A percentile compares a stretch with the other conserved stretches of the same genome.
Evolutionary conservation across 2,329 filamentous ascomycete species (phyloP).

Genomic region (Chalara sp.): DNA sequence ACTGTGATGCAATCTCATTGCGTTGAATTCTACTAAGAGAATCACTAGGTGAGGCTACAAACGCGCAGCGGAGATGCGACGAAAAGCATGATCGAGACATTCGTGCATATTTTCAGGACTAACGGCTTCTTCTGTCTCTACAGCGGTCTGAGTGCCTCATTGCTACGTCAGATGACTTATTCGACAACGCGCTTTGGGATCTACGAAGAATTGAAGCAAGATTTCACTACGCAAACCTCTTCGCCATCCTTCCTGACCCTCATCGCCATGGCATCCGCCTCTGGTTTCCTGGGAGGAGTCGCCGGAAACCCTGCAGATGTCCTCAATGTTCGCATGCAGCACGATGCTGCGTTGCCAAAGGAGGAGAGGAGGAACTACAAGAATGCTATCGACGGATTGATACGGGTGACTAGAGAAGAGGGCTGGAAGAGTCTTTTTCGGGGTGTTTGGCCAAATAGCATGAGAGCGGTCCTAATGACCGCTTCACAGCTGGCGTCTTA

Average conservation of each 20-base stretch:
- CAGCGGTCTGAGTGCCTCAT: constrained; percentile 82
- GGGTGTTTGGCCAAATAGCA: constrained; percentile 77
- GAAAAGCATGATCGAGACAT: constrained; percentile 78
- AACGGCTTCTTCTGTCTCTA: constrained; percentile 81
- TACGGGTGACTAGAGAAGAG: constrained; percentile 80
- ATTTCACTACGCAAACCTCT: constrained; percentile 45
- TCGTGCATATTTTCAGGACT: constrained; percentile 69
- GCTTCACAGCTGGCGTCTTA: constrained; percentile 81
- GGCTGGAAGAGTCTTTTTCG: constrained; percentile 72
- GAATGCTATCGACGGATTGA: constrained; percentile 78
- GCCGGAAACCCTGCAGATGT: constrained; percentile 94
- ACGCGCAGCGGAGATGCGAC: constrained; percentile 70
- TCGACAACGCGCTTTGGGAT: constrained; percentile 94
- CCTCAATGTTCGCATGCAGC: constrained; percentile 97
- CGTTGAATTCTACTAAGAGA: too few species aligned
- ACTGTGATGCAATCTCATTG: too few species aligned
- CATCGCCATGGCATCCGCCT: constrained; percentile 72
- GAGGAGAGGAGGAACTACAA: constrained; percentile 79
- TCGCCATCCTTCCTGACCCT: constrained; percentile 68
- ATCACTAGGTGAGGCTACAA: too few species aligned
- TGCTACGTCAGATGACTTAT: constrained; percentile 92
- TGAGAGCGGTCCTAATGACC: constrained; percentile 79
- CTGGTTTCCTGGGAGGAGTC: constrained; percentile 83
- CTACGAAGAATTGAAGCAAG: constrained; percentile 86
- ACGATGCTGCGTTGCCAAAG: constrained; percentile 70